A percentile compares a stretch with the other conserved stretches of the same genome.
Evolutionary conservation across 1,284 basidiomycete genomes (phyloP).

Genomic region (Athelia psychrophila): DNA sequence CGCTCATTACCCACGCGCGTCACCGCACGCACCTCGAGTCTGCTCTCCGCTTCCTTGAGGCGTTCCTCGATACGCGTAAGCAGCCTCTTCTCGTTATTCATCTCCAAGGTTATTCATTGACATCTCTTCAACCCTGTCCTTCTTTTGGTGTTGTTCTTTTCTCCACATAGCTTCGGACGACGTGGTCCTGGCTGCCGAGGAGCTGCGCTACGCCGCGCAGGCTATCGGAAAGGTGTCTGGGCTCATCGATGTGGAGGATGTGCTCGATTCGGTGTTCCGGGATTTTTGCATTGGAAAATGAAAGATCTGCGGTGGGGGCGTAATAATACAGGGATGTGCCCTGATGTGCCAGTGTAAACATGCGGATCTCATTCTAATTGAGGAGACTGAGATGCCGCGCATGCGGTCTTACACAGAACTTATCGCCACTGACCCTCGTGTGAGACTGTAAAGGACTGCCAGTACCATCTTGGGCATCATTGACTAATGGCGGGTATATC

Average conservation of each 20-base stretch:
- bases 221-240: conserved; percentile 83
- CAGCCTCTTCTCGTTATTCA: conserved; percentile 10
- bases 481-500: no score
- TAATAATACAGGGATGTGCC: no score
- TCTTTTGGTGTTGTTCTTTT: neutral
- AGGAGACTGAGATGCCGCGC: no score
- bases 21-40: conserved; percentile 75
- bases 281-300: conserved; percentile 88
- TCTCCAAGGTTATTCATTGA: no score
- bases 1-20: conserved; percentile 76
- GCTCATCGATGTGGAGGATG: conserved; percentile 69
- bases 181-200: conserved; percentile 80
- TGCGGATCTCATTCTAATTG: no score
- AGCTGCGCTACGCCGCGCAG: conserved; percentile 79
- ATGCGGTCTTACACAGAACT: no score
- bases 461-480: no score
- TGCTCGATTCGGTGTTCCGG: conserved; percentile 78
- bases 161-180: conserved; percentile 42
- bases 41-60: conserved; percentile 60
- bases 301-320: conserved; percentile 4
- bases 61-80: conserved; percentile 62
- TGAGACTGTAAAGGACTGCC: no score
- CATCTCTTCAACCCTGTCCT: conserved; percentile 2
- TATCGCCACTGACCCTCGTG: no score
- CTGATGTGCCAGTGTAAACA: no score